phyloP scores from a whole-genome alignment of 331 rosid genomes.

The Rosa hybrid region DNA sequence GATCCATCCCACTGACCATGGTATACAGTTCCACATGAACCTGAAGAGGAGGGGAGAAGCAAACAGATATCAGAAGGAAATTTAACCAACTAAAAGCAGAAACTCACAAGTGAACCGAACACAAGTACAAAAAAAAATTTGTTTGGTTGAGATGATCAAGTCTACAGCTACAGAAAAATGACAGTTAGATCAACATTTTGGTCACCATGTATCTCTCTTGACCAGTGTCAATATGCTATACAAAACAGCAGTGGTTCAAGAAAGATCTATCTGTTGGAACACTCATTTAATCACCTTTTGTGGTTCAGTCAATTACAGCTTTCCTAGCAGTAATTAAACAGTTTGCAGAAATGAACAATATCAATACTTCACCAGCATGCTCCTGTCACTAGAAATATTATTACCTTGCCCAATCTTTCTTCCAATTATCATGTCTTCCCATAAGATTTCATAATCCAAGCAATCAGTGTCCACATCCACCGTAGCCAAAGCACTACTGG shows the following conservation, averaged over 20 bases:
- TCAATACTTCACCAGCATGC: constrained; percentile 10
- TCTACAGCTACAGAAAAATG: neutral
- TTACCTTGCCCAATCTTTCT: constrained; percentile 95
- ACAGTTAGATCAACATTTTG: neutral
- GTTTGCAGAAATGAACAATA: neutral
- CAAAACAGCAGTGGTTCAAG: neutral
- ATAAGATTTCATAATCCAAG: constrained; percentile 86
- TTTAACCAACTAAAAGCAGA: neutral
- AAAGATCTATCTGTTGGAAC: neutral
- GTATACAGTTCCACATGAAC: constrained; percentile 97
- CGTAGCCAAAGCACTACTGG: constrained; percentile 57
- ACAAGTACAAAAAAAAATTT: neutral
- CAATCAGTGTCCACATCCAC: constrained; percentile 77
- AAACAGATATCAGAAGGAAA: constrained; percentile 17
- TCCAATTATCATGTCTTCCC: constrained; percentile 92
- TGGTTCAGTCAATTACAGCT: neutral
- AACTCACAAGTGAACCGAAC: neutral
- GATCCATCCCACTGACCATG: constrained; percentile 98
- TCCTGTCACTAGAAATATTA: constrained; percentile 18
- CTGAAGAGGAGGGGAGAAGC: constrained; percentile 45
- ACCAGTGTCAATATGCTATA: neutral
- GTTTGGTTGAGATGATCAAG: constrained; percentile 1
- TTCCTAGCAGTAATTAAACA: neutral
- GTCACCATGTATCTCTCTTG: neutral
- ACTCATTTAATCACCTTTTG: neutral